These are phyloP conservation scores for Prunella vulgaris DNA, from an alignment of 257 asterid species.

Conservation along the genomic window DNA sequence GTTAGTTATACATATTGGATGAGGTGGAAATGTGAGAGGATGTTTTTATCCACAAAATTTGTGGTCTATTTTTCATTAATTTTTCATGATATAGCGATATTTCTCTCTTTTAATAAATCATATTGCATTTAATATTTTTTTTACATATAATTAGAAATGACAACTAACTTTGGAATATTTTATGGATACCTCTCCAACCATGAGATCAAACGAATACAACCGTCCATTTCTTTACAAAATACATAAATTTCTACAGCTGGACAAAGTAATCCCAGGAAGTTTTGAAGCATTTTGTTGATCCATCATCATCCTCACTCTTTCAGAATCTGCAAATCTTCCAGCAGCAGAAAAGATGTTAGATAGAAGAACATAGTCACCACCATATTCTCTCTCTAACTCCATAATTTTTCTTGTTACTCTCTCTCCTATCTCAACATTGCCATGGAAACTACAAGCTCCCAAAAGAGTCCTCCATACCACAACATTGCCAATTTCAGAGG, in stretches of 20 bases:
- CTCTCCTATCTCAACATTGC: constrained; percentile 63
- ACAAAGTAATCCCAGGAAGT: constrained; percentile 48
- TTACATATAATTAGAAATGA: no score
- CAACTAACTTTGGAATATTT: no score
- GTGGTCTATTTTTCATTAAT: constrained; percentile 6
- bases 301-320: constrained; percentile 52
- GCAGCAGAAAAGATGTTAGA: constrained; percentile 59
- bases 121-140: no score
- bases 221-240: no score
- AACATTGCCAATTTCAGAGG: constrained; percentile 25
- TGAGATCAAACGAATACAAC: no score
- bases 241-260: not conserved
- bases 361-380: constrained; percentile 75
- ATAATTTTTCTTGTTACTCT: constrained; percentile 44
- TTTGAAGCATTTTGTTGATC: constrained; percentile 42
- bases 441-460: constrained; percentile 72
- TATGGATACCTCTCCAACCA: not conserved
- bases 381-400: constrained; percentile 39
- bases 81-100: not conserved
- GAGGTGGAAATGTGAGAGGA: constrained; percentile 45
- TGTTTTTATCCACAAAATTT: constrained; percentile 26
- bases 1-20: constrained; percentile 26
- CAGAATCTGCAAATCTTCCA: constrained; percentile 66
- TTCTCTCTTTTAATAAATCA: not conserved
- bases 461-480: constrained; percentile 76